Evolutionary conservation across 257 asterid species (phyloP), one percentile per base, ranked within the genome.

Genomic region (Primulina eburnea): DNA sequence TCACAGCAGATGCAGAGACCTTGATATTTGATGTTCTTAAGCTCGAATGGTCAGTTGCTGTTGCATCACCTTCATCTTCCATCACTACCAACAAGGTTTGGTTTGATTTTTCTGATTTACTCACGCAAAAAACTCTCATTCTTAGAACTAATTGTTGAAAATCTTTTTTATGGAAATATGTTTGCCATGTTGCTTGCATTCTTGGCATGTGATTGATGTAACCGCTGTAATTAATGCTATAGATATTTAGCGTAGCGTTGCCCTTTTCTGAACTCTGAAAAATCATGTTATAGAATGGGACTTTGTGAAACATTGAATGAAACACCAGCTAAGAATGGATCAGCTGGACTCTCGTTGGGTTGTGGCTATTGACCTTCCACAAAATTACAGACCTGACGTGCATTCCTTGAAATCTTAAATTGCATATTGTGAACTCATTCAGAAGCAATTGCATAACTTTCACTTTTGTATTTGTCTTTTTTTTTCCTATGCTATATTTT

Each of bases 21-120:
- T 70, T 89, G 74, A 75, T 86, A 71, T 90, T 91, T 81, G 99
- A 94, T 79, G 88, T 94, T 76, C 67, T 94, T 69, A 91, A 88
- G 81, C 87, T 81, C 69, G 96, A 92, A 81, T 94, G 99, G 97
- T 89, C 97, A 70, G 76, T 88, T 70, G 90, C 91, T 38, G 87
- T 90, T 74, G 81, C 89, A 72, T 86, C 97, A 59, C 90, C 90
- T 35, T 76, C 88, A 64, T 89, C 96, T 79, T 94, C 97, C 67
- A 79, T 91, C 76, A 88, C 96, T 62, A 84, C 87, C 67, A 89
- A 80, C 85, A 94, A 94, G 99, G 99, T 94, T 71, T 62, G 69
- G 37, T 68, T 69, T 43, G 29, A 9, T 47, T 28, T 65, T 57
- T 75, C 77, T 74, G 10, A 60, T 70, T 8, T 68, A 69, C 66